These are phyloP conservation scores for Royoungia palumana DNA, from an alignment of 768 basidiomycete genomes.

Conservation along the genomic window DNA sequence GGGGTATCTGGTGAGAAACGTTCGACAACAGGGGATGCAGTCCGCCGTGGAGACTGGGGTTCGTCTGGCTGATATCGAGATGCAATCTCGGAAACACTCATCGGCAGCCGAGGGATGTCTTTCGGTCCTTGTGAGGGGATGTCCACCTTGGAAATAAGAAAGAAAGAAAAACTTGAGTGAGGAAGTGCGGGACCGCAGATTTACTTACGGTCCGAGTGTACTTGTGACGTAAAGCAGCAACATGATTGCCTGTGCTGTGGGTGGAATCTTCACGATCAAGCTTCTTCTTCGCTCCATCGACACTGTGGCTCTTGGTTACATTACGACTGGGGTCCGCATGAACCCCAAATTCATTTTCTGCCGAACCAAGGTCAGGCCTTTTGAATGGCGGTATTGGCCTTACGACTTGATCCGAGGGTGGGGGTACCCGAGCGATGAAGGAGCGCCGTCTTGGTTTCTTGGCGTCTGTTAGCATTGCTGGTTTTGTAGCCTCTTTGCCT, in stretches of 20 bases:
- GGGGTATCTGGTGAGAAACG: constrained; percentile 28
- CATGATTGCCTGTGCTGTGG: constrained; percentile 53
- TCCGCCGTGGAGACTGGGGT: constrained; percentile 40
- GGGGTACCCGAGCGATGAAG: constrained; percentile 17
- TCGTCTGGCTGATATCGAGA: constrained; percentile 55
- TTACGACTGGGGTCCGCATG: constrained; percentile 17
- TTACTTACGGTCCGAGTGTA: constrained; percentile 55
- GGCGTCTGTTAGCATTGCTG: not conserved
- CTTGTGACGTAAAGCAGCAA: constrained; percentile 65
- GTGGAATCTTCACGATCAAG: constrained; percentile 54
- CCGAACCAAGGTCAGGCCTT: constrained; percentile 11
- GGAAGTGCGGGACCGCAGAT: not conserved
- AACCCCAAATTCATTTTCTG: constrained; percentile 36
- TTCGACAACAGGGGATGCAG: constrained; percentile 34
- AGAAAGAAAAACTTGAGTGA: constrained; percentile 6
- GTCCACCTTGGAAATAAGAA: constrained; percentile 40
- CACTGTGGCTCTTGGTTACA: constrained; percentile 26
- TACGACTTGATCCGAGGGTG: constrained; percentile 14
- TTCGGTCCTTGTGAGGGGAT: constrained; percentile 52
- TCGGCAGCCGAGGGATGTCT: constrained; percentile 60
- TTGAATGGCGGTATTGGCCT: constrained; percentile 22
- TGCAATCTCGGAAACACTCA: constrained; percentile 63
- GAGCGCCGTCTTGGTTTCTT: constrained; percentile 22
- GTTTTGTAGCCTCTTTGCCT: not conserved
- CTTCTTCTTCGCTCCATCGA: constrained; percentile 31